Evolutionary conservation across 2,329 filamentous ascomycete genomes (phyloP), one percentile per base, ranked within the genome.

Genomic region (Hymenoscyphus scutula): DNA sequence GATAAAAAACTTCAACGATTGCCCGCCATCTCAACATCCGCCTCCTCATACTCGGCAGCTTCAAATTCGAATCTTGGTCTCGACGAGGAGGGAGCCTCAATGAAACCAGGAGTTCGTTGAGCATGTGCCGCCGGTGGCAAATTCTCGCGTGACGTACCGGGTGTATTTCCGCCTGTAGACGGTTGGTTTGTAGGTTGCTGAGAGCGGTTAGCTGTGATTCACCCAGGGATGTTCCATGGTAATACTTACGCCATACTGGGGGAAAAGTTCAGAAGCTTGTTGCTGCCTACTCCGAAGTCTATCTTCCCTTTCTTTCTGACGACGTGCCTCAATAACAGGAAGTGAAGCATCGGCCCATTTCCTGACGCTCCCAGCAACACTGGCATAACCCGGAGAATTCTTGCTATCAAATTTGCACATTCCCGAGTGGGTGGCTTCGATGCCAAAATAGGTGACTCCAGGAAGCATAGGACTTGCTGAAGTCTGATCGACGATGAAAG

Each of bases 381-480:
- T 74, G 29, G 70, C 62, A 59, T 71, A 93, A 0, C 90, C 90
- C 0, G 89, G 87, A 0, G 89, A 82, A 64, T 80, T 83, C 56
- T 81, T 79, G 65, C 82, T 82, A 25, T 85, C 81, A 64, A 90
- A 91, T 71, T 90, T 91, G 78, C 87, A 89, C 85, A 91, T 90
- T 53, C 81, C 79, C 1, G 84, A 85, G 71, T 91, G 88, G n/a
- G 84, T 85, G 7, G 87, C 86, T 68, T 91, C 88, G 63, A 91
- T 89, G n/a, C 88, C 88, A 74, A 88, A 90, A 67, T 89, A 88
- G 51, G 84, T 86, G 0, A 90, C 88, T 34, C 88, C 88, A 5
- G 87, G 86, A 15, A 90, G 77, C 60, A 85, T 83, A 0, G 89
- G 90, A 19, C 86, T 84, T 1, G 90, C 90, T 0, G 89, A 91